Conservation (phyloP, 768 basidiomycete species). For the Favolaschia claudopus region DNA sequence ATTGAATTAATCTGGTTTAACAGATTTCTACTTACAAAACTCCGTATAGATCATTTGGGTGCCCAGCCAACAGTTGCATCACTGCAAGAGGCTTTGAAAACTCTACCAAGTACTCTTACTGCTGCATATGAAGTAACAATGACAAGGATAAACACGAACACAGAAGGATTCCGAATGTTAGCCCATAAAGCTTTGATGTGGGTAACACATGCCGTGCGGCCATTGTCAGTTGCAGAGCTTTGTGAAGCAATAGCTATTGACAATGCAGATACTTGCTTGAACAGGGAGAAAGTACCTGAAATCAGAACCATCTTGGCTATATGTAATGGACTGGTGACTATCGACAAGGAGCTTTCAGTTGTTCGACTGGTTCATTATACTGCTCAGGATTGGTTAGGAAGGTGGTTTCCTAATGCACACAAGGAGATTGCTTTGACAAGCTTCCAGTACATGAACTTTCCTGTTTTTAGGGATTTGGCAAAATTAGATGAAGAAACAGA, state of each 20-base stretch:
- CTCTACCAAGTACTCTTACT: neutral
- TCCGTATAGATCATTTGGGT: neutral
- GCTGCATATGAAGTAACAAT: neutral
- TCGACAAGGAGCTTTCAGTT: neutral
- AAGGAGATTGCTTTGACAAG: no score
- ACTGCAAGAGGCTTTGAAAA: neutral
- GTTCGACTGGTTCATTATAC: neutral
- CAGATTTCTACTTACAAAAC: constrained; percentile 7
- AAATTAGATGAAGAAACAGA: no score
- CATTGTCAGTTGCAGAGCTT: neutral
- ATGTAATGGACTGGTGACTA: neutral
- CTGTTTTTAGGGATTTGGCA: no score
- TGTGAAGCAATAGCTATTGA: neutral
- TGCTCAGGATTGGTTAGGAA: neutral
- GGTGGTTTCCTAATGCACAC: no score
- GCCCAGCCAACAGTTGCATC: neutral
- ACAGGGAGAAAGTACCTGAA: neutral
- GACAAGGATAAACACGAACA: neutral
- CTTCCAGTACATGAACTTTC: no score
- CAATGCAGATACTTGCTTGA: neutral
- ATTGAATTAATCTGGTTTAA: neutral
- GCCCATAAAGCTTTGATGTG: neutral
- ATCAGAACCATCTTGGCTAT: neutral
- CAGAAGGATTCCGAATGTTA: neutral
- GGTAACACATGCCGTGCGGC: neutral